These are phyloP conservation scores for Apiotrichum montevideense DNA, from an alignment of 1,284 basidiomycete genomes.

Conservation along the genomic window DNA sequence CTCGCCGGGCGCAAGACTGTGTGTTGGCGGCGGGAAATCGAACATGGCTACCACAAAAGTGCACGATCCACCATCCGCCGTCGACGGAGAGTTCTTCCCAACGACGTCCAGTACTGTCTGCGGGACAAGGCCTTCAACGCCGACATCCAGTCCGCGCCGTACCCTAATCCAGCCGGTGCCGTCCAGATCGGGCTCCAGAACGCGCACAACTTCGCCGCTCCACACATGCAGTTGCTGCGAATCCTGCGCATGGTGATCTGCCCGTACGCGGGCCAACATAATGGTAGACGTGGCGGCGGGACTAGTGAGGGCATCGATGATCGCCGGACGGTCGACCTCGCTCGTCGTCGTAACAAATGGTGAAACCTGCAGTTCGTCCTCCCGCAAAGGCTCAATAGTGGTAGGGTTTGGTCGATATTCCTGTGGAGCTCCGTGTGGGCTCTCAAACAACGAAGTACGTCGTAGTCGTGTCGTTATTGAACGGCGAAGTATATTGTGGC, in stretches of 20 bases:
- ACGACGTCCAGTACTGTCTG: conserved; percentile 7
- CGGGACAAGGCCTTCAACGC: conserved; percentile 16
- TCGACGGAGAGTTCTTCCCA: not conserved
- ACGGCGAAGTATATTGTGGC: conserved; percentile 7
- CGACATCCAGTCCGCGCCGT: conserved; percentile 8
- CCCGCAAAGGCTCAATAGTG: conserved; percentile 15
- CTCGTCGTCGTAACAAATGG: conserved; percentile 8
- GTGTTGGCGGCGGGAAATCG: conserved; percentile 15
- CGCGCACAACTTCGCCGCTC: conserved; percentile 15
- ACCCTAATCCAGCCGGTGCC: conserved; percentile 18
- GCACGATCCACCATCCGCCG: conserved; percentile 14
- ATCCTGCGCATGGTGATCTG: conserved; percentile 6
- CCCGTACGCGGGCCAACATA: conserved; percentile 9
- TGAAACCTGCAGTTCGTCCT: conserved; percentile 18
- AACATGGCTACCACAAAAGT: conserved; percentile 13
- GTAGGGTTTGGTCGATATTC: not conserved
- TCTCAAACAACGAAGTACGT: conserved; percentile 7
- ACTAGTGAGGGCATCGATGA: conserved; percentile 5
- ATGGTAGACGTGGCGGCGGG: not conserved
- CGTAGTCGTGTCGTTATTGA: conserved; percentile 11
- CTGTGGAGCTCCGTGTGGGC: conserved; percentile 12
- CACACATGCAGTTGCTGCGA: conserved; percentile 2
- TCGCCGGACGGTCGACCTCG: conserved; percentile 12
- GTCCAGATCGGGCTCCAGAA: conserved; percentile 20
- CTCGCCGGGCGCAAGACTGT: conserved; percentile 11